Percentiles rank a stretch among this genome's conserved stretches.
Evolutionary conservation across 805 yeast genomes (phyloP).

Genomic region (Spathaspora sp.): DNA sequence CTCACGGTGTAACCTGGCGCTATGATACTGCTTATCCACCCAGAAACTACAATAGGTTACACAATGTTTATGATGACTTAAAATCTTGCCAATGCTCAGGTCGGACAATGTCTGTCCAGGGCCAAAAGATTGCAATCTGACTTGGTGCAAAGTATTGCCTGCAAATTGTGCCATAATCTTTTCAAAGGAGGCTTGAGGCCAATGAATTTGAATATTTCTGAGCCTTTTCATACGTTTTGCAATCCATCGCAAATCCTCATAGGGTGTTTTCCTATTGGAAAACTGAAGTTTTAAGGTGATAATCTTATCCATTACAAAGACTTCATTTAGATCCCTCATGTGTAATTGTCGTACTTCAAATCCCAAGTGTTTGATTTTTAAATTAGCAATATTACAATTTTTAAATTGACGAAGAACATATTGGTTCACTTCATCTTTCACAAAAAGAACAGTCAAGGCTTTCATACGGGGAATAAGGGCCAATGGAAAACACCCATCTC

Average conservation of each 20-base stretch:
- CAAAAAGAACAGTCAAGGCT: background rate
- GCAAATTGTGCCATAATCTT: background rate
- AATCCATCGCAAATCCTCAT: background rate
- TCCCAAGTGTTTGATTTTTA: background rate
- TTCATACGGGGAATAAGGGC: background rate
- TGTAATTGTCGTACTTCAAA: background rate
- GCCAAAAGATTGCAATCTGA: background rate
- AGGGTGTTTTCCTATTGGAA: background rate
- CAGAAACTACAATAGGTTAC: too few species aligned
- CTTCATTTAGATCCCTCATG: background rate
- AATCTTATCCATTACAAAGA: background rate
- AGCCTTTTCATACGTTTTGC: background rate
- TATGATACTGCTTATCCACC: too few species aligned
- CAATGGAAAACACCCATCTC: background rate
- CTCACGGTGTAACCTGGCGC: too few species aligned
- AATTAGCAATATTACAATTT: background rate
- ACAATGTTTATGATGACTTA: too few species aligned
- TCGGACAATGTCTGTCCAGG: background rate
- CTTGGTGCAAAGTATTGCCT: background rate
- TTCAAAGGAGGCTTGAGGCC: background rate
- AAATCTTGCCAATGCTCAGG: background rate
- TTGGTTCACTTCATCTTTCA: background rate
- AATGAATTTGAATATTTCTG: background rate
- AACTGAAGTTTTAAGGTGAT: background rate
- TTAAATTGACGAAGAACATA: background rate